Evolutionary conservation across 257 asterid species (phyloP), one percentile per base, ranked within the genome.

Genomic region (Rubia yunnanensis): DNA sequence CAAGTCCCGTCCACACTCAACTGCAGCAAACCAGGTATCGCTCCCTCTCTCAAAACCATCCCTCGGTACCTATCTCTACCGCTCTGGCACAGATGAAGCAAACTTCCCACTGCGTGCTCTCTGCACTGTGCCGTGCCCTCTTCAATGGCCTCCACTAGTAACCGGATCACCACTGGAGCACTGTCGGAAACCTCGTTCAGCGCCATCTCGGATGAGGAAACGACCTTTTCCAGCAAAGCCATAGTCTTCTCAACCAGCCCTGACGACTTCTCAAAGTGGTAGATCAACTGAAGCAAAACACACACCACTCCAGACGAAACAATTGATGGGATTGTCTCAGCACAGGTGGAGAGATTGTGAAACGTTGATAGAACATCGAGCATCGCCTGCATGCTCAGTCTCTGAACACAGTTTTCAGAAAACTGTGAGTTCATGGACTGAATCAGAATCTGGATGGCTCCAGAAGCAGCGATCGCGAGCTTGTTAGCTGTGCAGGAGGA

Each of bases 61-160:
- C 84, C 94, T 64, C 91, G 80, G 77, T 80, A 86, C 36, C 83
- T 83, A 34, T 88, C 92, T 67, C 83, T 80, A 35, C 86, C 58
- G 10, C 87, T 86, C 24, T 67, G 70, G 73, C 95, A 89, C 67
- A 89, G 74, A 65, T 63, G 17, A 38, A 89, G 63, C 53, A 89
- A 57, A 5, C 80, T 74, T 27, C 88, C 85, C n/a, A 66, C 91
- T 0, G 92, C 96, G 22, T 85, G 80, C 74, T 89, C 95, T 71
- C 74, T 79, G 74, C 90, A 82, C 0, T 76, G 79, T 15, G 79
- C 66, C 17, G 85, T 73, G 18, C 95, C 95, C 71, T 89, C 96
- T 75, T 89, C 96, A 80, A 89, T 78, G 14, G 86, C 86, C 82
- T 83, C 95, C 65, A 89, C 92, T 68, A 86, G 39, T 64, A 84